Conservation (phyloP, 768 basidiomycete species). For the Mycena galopus region DNA sequence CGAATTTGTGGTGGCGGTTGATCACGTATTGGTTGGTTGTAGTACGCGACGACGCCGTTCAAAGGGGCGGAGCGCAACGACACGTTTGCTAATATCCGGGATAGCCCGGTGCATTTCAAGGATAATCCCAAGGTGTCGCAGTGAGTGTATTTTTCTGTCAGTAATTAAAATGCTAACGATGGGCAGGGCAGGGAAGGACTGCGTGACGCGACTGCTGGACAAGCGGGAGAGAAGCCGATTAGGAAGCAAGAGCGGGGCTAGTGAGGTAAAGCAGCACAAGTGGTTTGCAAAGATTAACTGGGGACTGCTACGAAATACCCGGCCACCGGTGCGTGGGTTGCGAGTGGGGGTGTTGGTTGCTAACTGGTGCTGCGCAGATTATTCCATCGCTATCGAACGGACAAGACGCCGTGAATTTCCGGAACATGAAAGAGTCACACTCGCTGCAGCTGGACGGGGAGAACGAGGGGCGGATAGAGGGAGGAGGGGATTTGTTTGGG, state of each 20-base stretch:
- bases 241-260: constrained; percentile 94
- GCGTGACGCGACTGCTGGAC: constrained; percentile 87
- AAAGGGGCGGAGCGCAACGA: constrained; percentile 95
- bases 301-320: constrained; percentile 93
- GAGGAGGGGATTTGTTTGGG: constrained; percentile 80
- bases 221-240: constrained; percentile 92
- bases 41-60: constrained; percentile 99
- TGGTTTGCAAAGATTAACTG: constrained; percentile 98
- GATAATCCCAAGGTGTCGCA: constrained; percentile 85
- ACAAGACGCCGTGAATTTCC: constrained; percentile 89
- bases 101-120: constrained; percentile 87
- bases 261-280: constrained; percentile 98
- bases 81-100: constrained; percentile 96
- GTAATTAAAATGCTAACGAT: not conserved
- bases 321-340: constrained; percentile 83
- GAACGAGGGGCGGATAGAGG: constrained; percentile 49
- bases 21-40: constrained; percentile 55
- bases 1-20: constrained; percentile 48
- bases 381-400: constrained; percentile 84
- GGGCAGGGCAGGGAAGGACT: constrained; percentile 86
- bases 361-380: constrained; percentile 65
- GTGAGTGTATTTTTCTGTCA: constrained; percentile 54
- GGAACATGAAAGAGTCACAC: constrained; percentile 89
- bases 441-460: constrained; percentile 86
- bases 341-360: constrained; percentile 12